Conservation (phyloP, 768 basidiomycete genomes). For the Phaeotremella skinneri region DNA sequence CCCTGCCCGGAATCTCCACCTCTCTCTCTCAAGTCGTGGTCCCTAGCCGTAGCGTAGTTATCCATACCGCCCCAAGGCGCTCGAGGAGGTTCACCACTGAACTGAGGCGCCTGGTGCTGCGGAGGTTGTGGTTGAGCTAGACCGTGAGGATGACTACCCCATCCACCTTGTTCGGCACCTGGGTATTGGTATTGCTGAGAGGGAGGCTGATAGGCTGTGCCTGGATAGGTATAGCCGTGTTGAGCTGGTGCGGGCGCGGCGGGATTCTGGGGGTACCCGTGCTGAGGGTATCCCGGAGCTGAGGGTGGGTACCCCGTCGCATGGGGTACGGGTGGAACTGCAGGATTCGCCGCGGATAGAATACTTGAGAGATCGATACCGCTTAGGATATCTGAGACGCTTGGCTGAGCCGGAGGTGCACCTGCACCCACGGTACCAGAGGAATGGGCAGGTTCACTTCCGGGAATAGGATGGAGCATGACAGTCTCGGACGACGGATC, state of each 20-base stretch:
- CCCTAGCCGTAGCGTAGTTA: conserved; percentile 8
- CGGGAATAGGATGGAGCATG: background rate
- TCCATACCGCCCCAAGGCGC: conserved; percentile 14
- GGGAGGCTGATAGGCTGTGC: too few relatives aligned
- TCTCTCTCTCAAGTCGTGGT: background rate
- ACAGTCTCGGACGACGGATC: background rate
- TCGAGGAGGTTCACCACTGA: background rate
- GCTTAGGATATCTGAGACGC: background rate
- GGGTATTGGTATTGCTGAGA: too few relatives aligned
- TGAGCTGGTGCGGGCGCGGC: too few relatives aligned
- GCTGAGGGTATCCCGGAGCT: too few relatives aligned
- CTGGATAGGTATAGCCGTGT: too few relatives aligned
- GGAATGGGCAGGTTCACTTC: background rate
- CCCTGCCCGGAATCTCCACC: background rate
- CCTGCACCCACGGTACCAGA: background rate
- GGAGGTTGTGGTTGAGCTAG: background rate
- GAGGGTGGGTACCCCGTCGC: too few relatives aligned
- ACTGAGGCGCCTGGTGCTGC: background rate
- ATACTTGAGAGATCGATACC: background rate
- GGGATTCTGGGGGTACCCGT: too few relatives aligned
- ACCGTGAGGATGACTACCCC: too few relatives aligned
- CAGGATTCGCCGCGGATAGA: background rate
- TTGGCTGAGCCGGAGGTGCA: background rate
- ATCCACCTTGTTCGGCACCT: too few relatives aligned
- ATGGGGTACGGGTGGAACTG: background rate